Evolutionary conservation across 768 basidiomycete species (phyloP), one percentile per base, ranked within the genome.

Genomic region (Lactifluus rugatus): DNA sequence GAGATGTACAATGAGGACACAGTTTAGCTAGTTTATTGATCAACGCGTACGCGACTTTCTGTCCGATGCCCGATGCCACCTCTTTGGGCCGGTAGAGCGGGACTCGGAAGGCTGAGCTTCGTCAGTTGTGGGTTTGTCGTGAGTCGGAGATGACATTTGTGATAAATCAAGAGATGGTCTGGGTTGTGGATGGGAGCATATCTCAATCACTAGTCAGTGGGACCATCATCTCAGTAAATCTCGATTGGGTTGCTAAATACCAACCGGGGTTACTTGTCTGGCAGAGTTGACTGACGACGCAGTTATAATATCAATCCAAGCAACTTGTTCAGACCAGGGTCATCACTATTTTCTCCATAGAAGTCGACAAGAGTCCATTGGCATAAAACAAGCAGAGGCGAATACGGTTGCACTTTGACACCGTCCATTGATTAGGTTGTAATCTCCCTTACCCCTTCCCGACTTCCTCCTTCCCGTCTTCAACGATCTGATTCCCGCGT

Each of bases 391-490:
- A 36, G 11, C 34, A 36, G 34, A 13, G 11, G 34, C 34, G 2
- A 36, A 31, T 6, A 31, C 3, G n/a, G n/a, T n/a, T n/a, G n/a
- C 5, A 5, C 28, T n/a, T n/a, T n/a, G n/a, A n/a, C n/a, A n/a
- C n/a, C n/a, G 28, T 31, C 28, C 28, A 31, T 31, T n/a, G n/a
- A n/a, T n/a, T 9, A 31, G 9, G 28, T 31, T 31, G 28, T 31
- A 6, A 31, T 31, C 28, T 31, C 14, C n/a, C 23, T 56, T 14
- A 42, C n/a, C 6, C 54, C 58, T n/a, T 60, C 54, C 45, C 26
- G 17, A 56, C 19, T 45, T 60, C 44, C 13, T 49, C 36, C 31
- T 6, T 56, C 16, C 59, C 59, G 2, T 51, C 54, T 17, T 26
- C 44, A 7, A 26, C 11, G 14, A 60, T 60, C 31, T 34, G 23